These are phyloP conservation scores for Vaccinium vitisidaea DNA, from an alignment of 148 eudicot genomes.

Conservation along the genomic window DNA sequence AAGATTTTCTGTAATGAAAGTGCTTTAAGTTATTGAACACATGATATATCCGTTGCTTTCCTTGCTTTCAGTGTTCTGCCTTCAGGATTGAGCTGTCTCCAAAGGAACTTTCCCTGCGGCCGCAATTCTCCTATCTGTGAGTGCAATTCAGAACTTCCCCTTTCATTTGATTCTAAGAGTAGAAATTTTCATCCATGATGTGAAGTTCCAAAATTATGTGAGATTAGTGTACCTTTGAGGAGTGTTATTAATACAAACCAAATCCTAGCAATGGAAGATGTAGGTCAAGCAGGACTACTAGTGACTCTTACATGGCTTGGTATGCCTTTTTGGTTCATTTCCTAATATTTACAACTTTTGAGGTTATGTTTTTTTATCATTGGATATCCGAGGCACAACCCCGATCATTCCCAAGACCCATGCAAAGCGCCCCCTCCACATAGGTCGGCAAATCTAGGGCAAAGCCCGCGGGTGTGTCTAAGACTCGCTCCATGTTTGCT, in stretches of 20 bases:
- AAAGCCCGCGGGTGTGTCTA: neutral
- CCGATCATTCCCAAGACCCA: neutral
- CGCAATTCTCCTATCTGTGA: slow-evolving; percentile 38
- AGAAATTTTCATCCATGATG: neutral
- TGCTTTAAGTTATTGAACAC: neutral
- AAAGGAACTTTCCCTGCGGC: slow-evolving; percentile 37
- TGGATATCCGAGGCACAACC: neutral
- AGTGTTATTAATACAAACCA: neutral
- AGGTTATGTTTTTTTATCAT: neutral
- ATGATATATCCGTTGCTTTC: neutral
- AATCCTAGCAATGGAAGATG: neutral
- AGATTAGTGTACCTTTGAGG: neutral
- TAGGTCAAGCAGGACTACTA: neutral
- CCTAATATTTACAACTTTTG: neutral
- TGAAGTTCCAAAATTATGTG: neutral
- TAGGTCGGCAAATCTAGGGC: neutral
- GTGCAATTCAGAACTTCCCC: slow-evolving; percentile 14
- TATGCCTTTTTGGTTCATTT: neutral
- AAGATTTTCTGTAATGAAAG: neutral
- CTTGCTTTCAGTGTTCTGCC: slow-evolving; percentile 30
- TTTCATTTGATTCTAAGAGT: neutral
- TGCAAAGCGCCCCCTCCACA: neutral
- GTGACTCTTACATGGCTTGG: neutral
- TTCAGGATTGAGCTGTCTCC: slow-evolving; percentile 43
- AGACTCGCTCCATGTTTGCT: neutral